phyloP scores from a whole-genome alignment of 257 asterid species.

The Nicotiana undulata region DNA sequence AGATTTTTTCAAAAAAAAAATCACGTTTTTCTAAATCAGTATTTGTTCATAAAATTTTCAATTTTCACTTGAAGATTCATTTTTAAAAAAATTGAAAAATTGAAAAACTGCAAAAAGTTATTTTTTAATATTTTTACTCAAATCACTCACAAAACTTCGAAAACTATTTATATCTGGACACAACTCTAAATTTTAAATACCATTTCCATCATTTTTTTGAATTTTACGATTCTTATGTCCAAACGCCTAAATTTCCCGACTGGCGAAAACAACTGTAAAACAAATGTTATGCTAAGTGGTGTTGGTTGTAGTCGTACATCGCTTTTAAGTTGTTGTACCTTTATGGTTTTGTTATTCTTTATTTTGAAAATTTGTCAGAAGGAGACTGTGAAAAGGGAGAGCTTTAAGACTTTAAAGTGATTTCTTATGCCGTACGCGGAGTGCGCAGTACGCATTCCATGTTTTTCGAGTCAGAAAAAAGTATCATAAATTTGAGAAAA shows the following conservation, averaged over 20 bases:
- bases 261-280: not conserved
- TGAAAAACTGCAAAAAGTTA: too few relatives aligned
- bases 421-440: constrained; percentile 48
- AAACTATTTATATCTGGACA: too few relatives aligned
- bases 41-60: too few relatives aligned
- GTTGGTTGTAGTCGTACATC: not conserved
- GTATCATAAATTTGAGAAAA: constrained; percentile 10
- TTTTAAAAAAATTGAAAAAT: too few relatives aligned
- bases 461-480: constrained; percentile 28
- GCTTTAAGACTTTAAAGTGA: not conserved
- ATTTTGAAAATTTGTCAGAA: not conserved
- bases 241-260: not conserved
- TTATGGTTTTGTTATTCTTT: not conserved
- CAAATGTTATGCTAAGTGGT: not conserved
- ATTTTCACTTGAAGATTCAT: too few relatives aligned
- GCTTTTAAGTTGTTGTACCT: not conserved
- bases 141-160: too few relatives aligned
- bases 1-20: too few relatives aligned
- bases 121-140: too few relatives aligned
- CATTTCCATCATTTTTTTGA: too few relatives aligned
- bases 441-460: constrained; percentile 43
- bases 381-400: not conserved
- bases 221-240: too few relatives aligned
- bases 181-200: too few relatives aligned
- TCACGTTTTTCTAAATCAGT: too few relatives aligned